phyloP scores from a whole-genome alignment of 1,139 yeast species.

The Kodamaea arcana region DNA sequence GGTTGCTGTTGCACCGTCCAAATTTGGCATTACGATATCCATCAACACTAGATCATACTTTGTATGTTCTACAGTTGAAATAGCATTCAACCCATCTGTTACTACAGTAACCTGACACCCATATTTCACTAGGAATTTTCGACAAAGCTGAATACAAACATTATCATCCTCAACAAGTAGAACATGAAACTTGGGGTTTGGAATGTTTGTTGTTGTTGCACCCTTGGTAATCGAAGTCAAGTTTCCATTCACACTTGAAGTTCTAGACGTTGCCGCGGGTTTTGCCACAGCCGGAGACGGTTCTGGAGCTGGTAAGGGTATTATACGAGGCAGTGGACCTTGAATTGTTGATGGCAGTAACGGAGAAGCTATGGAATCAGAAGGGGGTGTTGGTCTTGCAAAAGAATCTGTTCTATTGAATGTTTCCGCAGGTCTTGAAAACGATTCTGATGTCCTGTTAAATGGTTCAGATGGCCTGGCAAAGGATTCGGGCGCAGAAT shows the following conservation, averaged over 20 bases:
- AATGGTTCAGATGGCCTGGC: conserved; percentile 5
- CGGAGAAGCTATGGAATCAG: not conserved
- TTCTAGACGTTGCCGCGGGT: not conserved
- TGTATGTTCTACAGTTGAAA: conserved; percentile 69
- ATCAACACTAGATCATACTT: conserved; percentile 80
- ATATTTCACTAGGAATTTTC: conserved; percentile 75
- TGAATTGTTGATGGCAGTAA: conserved; percentile 10
- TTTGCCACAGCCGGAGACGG: conserved; percentile 1
- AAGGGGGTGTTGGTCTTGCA: not conserved
- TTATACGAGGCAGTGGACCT: conserved; percentile 2
- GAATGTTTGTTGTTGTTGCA: conserved; percentile 25
- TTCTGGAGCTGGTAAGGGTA: conserved; percentile 3
- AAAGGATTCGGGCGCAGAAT: too few species aligned
- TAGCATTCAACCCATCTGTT: conserved; percentile 87
- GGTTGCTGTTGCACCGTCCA: conserved; percentile 93
- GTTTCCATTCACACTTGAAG: not conserved
- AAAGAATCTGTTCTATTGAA: not conserved
- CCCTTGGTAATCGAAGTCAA: conserved; percentile 8
- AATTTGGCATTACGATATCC: conserved; percentile 93
- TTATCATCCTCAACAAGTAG: conserved; percentile 83
- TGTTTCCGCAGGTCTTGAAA: not conserved
- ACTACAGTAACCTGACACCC: conserved; percentile 94
- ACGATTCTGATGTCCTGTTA: conserved; percentile 6
- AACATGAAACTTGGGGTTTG: conserved; percentile 58
- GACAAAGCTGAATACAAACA: conserved; percentile 73